Conservation (phyloP, 139 green algal genomes). For the Zygnema circumcarinatum region DNA sequence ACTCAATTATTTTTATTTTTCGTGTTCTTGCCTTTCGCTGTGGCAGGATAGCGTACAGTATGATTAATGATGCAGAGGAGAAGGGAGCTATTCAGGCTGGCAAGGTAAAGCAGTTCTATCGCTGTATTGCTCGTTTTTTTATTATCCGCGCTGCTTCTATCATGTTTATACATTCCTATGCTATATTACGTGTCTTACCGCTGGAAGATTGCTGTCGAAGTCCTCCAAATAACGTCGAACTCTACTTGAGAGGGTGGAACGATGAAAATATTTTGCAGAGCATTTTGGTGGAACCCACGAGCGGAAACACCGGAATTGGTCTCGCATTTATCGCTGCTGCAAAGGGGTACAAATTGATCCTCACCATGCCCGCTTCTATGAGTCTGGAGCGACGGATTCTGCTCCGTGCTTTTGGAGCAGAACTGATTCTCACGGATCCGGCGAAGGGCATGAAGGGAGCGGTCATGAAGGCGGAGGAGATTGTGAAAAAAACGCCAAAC, state of each 20-base stretch:
- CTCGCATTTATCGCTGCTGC: conserved; percentile 94
- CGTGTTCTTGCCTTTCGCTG: not conserved
- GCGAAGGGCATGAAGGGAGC: conserved; percentile 86
- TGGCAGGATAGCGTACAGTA: conserved; percentile 83
- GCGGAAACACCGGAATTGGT: conserved; percentile 95
- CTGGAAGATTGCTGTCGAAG: not conserved
- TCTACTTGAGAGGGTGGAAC: not conserved
- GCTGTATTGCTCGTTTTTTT: no score
- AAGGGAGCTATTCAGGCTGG: conserved; percentile 84
- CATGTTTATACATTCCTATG: no score
- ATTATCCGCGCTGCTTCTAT: no score
- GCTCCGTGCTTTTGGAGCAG: conserved; percentile 79
- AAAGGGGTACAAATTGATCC: conserved; percentile 93
- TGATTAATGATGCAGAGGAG: conserved; percentile 91
- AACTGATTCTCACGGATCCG: conserved; percentile 71
- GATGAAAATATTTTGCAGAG: conserved; percentile 63
- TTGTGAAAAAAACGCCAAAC: conserved; percentile 76
- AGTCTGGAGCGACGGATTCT: conserved; percentile 91
- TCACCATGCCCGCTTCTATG: conserved; percentile 99
- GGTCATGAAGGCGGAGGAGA: conserved; percentile 90
- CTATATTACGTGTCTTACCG: no score
- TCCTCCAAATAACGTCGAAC: not conserved
- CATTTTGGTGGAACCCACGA: conserved; percentile 94
- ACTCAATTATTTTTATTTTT: no score
- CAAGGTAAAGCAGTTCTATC: no score